phyloP scores from a whole-genome alignment of 495 filamentous ascomycete genomes.

The Sphaerosporella brunnea region DNA sequence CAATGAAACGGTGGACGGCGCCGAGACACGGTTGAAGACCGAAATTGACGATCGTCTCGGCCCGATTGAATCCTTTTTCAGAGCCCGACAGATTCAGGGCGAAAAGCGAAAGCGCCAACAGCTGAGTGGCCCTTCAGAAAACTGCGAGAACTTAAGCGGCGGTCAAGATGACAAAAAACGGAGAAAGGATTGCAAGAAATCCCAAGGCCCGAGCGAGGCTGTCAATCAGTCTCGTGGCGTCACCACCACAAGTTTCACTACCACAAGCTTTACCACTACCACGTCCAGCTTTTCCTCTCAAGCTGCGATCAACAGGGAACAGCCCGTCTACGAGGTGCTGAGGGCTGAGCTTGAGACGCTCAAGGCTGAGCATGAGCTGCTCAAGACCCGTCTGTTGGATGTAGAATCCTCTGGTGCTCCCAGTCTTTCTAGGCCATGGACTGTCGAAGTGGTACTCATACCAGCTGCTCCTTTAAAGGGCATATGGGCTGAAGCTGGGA shows the following conservation, averaged over 20 bases:
- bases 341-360: no score
- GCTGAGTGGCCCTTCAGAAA: not conserved
- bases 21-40: slow-evolving; percentile 8
- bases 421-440: slow-evolving; percentile 10
- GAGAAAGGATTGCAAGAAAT: not conserved
- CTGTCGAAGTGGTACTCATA: slow-evolving; percentile 15
- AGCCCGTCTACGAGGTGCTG: no score
- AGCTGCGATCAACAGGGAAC: not conserved
- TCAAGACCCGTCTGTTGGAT: slow-evolving; percentile 7
- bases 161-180: not conserved
- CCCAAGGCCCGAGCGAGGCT: not conserved
- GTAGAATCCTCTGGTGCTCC: slow-evolving; percentile 11
- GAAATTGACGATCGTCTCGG: slow-evolving; percentile 16
- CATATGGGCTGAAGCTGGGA: slow-evolving; percentile 10
- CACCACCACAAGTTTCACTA: slow-evolving; percentile 10
- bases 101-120: slow-evolving; percentile 12
- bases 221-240: not conserved
- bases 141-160: not conserved
- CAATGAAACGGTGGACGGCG: slow-evolving; percentile 13
- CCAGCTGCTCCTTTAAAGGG: slow-evolving; percentile 14
- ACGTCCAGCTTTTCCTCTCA: slow-evolving; percentile 9
- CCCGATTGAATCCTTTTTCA: slow-evolving; percentile 10
- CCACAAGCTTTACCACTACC: slow-evolving; percentile 14
- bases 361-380: slow-evolving; percentile 1
- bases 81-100: not conserved